Conservation (phyloP, 2,329 filamentous ascomycete genomes). For the Botrytis medusae region DNA sequence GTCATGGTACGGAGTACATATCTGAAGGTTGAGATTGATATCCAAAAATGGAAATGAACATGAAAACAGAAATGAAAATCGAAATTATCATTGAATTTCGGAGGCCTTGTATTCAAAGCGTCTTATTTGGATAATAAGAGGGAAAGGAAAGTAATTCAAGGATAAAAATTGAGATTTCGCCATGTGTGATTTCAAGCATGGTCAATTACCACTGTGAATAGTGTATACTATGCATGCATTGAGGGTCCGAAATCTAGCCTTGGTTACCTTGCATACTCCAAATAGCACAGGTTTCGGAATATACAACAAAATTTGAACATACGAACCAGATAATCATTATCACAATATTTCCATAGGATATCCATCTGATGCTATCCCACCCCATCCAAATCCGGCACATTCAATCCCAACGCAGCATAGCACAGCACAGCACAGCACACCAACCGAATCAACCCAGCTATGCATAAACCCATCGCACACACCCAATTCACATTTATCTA, state of each 20-base stretch:
- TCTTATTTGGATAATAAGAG: not conserved
- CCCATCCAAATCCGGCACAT: not conserved
- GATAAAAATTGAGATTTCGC: not conserved
- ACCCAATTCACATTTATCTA: not conserved
- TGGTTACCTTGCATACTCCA: too few relatives aligned
- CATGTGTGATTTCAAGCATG: too few relatives aligned
- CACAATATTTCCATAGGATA: not conserved
- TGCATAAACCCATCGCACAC: not conserved
- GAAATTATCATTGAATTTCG: not conserved
- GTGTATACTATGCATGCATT: too few relatives aligned
- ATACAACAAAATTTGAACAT: too few relatives aligned
- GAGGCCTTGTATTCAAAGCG: not conserved
- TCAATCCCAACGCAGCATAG: too few relatives aligned
- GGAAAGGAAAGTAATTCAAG: not conserved
- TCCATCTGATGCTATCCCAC: not conserved
- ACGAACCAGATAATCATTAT: too few relatives aligned
- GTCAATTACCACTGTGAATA: too few relatives aligned
- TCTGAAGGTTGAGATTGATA: not conserved
- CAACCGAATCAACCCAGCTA: not conserved
- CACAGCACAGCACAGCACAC: not conserved
- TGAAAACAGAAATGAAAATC: not conserved
- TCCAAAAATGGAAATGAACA: too few relatives aligned
- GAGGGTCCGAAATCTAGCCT: too few relatives aligned
- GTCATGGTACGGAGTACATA: not conserved
- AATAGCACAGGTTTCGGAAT: too few relatives aligned